phyloP scores from a whole-genome alignment of 768 basidiomycete species.

The Strobilomyces echinocephalus region DNA sequence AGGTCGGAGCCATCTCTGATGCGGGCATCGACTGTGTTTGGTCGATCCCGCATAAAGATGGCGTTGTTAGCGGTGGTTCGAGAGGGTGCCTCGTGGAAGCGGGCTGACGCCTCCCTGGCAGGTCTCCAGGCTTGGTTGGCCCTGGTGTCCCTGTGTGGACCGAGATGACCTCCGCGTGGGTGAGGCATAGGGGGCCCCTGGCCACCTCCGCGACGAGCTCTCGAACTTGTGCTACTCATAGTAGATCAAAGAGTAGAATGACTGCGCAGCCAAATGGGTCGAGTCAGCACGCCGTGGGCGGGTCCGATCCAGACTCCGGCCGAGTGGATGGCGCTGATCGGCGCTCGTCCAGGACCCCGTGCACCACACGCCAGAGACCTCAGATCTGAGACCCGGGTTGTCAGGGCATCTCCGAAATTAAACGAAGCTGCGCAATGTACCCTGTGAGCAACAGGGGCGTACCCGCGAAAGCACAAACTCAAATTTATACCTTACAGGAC shows the following conservation, averaged over 20 bases:
- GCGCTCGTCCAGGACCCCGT: no score
- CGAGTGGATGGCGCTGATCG: no score
- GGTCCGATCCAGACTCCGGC: no score
- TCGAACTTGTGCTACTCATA: constrained; percentile 3
- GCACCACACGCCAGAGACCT: no score
- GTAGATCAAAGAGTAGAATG: not conserved
- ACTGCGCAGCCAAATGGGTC: no score
- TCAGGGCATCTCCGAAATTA: not conserved
- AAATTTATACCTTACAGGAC: constrained; percentile 4
- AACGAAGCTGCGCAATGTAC: not conserved
- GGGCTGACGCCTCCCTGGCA: constrained; percentile 17
- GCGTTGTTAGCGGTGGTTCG: not conserved
- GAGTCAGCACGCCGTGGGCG: no score
- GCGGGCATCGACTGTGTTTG: constrained; percentile 54
- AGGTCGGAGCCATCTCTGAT: constrained; percentile 36
- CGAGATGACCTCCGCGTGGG: constrained; percentile 1
- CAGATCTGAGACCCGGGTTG: not conserved
- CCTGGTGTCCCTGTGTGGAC: constrained; percentile 22
- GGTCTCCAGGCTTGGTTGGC: no score
- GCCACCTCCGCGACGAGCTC: not conserved
- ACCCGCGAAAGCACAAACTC: not conserved
- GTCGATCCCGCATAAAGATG: constrained; percentile 32
- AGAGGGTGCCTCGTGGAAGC: not conserved
- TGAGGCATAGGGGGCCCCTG: not conserved
- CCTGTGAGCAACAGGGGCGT: not conserved